phyloP scores from a whole-genome alignment of 768 basidiomycete genomes.

The Lactarius sanguifluus region DNA sequence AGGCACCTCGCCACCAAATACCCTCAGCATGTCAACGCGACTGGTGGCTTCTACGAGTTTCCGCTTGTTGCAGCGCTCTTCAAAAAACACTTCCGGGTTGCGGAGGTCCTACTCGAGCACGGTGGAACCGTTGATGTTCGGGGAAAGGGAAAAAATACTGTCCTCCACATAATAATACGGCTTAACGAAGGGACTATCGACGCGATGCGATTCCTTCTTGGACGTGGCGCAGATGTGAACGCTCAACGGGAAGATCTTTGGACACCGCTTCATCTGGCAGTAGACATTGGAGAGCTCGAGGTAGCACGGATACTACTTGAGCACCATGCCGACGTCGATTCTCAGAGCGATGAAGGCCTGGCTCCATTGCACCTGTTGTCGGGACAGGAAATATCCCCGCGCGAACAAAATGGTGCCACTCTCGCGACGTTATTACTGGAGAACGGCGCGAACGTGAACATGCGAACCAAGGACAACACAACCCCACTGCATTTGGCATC shows the following conservation, averaged over 20 bases:
- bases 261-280: not conserved
- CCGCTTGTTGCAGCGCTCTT: not conserved
- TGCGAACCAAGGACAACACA: not conserved
- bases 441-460: not conserved
- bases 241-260: not conserved
- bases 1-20: not conserved
- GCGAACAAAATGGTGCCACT: not conserved
- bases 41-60: not conserved
- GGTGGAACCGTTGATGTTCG: not conserved
- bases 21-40: conserved; percentile 4
- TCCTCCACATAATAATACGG: not conserved
- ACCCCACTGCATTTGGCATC: not conserved
- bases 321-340: not conserved
- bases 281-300: not conserved
- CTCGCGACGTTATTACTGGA: not conserved
- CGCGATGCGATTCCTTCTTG: not conserved
- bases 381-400: not conserved
- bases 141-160: not conserved
- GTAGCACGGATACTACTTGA: not conserved
- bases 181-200: not conserved
- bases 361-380: not conserved
- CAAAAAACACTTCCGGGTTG: not conserved
- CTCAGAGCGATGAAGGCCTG: not conserved
- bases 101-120: not conserved
- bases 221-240: not conserved